A percentile compares a stretch with the other conserved stretches of the same genome.
Conservation (phyloP, 176 grass and related monocot species). For the Cenchrus americanus region DNA sequence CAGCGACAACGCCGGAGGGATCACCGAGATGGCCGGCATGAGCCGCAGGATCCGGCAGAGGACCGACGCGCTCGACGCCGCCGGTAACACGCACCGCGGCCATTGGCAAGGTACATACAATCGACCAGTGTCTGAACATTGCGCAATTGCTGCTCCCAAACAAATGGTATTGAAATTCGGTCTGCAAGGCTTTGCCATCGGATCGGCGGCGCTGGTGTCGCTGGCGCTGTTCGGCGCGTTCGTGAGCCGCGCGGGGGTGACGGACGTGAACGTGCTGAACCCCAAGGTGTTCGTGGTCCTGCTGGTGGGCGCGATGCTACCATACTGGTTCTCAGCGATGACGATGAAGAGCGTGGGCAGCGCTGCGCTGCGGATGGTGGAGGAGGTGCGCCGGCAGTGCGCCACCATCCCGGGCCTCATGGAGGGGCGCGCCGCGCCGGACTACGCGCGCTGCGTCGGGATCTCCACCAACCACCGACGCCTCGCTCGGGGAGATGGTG, state of each 20-base stretch:
- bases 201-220: slow-evolving; percentile 75
- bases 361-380: slow-evolving; percentile 78
- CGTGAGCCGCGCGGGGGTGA: slow-evolving; percentile 62
- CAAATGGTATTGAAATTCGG: neutral
- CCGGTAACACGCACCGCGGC: slow-evolving; percentile 75
- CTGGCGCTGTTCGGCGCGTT: slow-evolving; percentile 77
- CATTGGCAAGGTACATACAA: slow-evolving; percentile 58
- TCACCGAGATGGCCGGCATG: slow-evolving; percentile 61
- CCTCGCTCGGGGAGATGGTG: slow-evolving; percentile 77
- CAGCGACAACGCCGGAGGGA: slow-evolving; percentile 69
- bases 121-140: too few relatives aligned
- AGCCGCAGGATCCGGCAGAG: slow-evolving; percentile 53
- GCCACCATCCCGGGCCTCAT: slow-evolving; percentile 64
- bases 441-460: slow-evolving; percentile 75
- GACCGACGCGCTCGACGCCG: slow-evolving; percentile 76
- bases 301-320: slow-evolving; percentile 77
- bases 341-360: slow-evolving; percentile 85
- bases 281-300: slow-evolving; percentile 70
- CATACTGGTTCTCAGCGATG: slow-evolving; percentile 85
- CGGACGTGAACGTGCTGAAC: slow-evolving; percentile 56
- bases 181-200: slow-evolving; percentile 74
- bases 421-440: slow-evolving; percentile 61
- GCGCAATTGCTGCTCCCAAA: neutral
- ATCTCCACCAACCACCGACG: slow-evolving; percentile 81
- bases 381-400: slow-evolving; percentile 80